phyloP scores from a whole-genome alignment of 2,329 filamentous ascomycete species.

The Byssothecium circinans region DNA sequence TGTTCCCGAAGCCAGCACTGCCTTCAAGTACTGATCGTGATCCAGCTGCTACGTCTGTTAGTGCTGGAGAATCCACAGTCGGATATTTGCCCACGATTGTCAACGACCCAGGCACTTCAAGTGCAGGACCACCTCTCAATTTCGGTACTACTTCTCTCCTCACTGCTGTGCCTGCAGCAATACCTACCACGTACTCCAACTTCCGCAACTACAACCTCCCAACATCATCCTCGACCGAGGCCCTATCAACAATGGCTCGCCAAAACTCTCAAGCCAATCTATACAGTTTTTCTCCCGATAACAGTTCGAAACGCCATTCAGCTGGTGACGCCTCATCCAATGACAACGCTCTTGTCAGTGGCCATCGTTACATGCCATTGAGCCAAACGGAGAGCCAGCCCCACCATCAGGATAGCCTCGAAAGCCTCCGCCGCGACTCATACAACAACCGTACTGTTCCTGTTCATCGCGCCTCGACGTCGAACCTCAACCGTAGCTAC shows the following conservation, averaged over 20 bases:
- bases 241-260: constrained; percentile 24
- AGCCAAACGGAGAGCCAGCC: constrained; percentile 6
- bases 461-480: constrained; percentile 16
- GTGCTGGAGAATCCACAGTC: constrained; percentile 11
- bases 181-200: constrained; percentile 27
- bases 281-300: constrained; percentile 45
- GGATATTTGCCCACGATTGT: constrained; percentile 14
- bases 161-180: constrained; percentile 21
- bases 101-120: constrained; percentile 9
- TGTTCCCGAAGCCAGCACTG: constrained; percentile 24
- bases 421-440: constrained; percentile 15
- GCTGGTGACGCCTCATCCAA: constrained; percentile 21
- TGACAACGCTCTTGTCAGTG: constrained; percentile 44
- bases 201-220: constrained; percentile 24
- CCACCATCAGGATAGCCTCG: constrained; percentile 7
- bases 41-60: constrained; percentile 6
- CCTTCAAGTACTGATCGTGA: constrained; percentile 19
- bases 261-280: constrained; percentile 38
- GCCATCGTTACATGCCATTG: constrained; percentile 40
- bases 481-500: constrained; percentile 19
- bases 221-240: constrained; percentile 19
- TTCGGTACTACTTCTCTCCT: constrained; percentile 29
- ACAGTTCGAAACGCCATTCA: constrained; percentile 34
- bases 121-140: constrained; percentile 18
- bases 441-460: constrained; percentile 7